A percentile compares a stretch with the other conserved stretches of the same genome.
phyloP scores from a whole-genome alignment of 495 filamentous ascomycete species.

The Xylaria castorea region DNA sequence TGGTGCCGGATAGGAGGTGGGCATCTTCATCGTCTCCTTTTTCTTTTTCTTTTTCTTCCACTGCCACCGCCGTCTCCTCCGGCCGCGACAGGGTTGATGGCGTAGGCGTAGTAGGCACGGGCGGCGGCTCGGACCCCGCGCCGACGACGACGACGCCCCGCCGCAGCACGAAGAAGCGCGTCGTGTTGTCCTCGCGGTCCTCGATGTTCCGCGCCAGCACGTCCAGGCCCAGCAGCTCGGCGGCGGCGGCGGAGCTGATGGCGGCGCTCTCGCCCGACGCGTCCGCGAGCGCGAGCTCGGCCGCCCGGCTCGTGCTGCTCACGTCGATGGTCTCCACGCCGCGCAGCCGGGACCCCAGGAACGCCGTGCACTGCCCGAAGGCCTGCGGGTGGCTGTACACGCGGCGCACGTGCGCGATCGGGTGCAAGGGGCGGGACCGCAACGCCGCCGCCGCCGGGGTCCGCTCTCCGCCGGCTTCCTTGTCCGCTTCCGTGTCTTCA shows the following conservation, averaged over 20 bases:
- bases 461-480: slow-evolving; percentile 19
- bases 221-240: slow-evolving; percentile 67
- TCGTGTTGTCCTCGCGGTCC: slow-evolving; percentile 83
- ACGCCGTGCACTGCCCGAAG: slow-evolving; percentile 88
- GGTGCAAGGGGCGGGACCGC: slow-evolving; percentile 41
- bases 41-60: slow-evolving; percentile 12
- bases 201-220: slow-evolving; percentile 79
- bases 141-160: slow-evolving; percentile 42
- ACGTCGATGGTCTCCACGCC: slow-evolving; percentile 81
- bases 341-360: slow-evolving; percentile 69
- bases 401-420: slow-evolving; percentile 57
- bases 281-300: slow-evolving; percentile 73
- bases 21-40: slow-evolving; percentile 22
- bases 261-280: slow-evolving; percentile 68
- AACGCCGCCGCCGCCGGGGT: slow-evolving; percentile 29
- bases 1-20: slow-evolving; percentile 51
- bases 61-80: slow-evolving; percentile 28
- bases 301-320: slow-evolving; percentile 83
- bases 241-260: slow-evolving; percentile 77
- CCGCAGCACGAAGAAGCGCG: slow-evolving; percentile 81
- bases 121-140: background rate
- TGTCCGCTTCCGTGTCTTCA: slow-evolving; percentile 18
- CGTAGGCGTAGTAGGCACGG: no score
- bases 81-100: background rate
- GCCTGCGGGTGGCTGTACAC: slow-evolving; percentile 94